Evolutionary conservation across 2,329 filamentous ascomycete genomes (phyloP), one percentile per base, ranked within the genome.

Genomic region (Aureobasidium lini): DNA sequence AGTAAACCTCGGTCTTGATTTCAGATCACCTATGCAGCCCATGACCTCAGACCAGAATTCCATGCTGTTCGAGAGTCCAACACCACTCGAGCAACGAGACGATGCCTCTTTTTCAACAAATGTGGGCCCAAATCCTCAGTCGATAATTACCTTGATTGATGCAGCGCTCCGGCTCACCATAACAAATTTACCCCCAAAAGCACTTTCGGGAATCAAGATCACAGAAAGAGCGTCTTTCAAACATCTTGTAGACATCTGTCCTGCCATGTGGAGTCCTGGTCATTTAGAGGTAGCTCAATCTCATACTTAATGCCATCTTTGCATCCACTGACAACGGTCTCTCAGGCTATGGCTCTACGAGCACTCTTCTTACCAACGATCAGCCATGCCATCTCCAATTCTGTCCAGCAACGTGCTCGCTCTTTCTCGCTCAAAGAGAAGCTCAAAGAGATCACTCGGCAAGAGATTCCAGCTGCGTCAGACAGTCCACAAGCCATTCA

Each of bases 311-410:
- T 16, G 63, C 68, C 9, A 68, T 48, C 28, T 31, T 2, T 31
- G 7, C 6, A 29, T 6, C 13, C 6, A 39, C 43, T 57, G 34
- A 57, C 23, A 7, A 29, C 3, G 16, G 8, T 3, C 0, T 48
- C 18, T 31, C 18, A 73, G 71, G 64, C 68, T 32, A 60, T 72
- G 9, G 67, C 68, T 6, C 66, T 68, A 42, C 67, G 73, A 61
- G 67, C 71, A 16, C 65, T 70, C 13, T 66, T 76, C 16, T 28
- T 73, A n/a, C 73, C 75, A 4, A 73, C 69, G 0, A 68, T 78
- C 43, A 67, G 64, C 39, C 70, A 71, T 40, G 75, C 74, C 10
- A 60, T 75, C 16, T 57, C 62, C 9, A 48, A 62, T 34, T 53
- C 44, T 3, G 31, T 63, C 15, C 48, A 29, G 13, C 36, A 34